Evolutionary conservation across 1,139 yeast genomes (phyloP).

Genomic region (Kodamaea alishanica): DNA sequence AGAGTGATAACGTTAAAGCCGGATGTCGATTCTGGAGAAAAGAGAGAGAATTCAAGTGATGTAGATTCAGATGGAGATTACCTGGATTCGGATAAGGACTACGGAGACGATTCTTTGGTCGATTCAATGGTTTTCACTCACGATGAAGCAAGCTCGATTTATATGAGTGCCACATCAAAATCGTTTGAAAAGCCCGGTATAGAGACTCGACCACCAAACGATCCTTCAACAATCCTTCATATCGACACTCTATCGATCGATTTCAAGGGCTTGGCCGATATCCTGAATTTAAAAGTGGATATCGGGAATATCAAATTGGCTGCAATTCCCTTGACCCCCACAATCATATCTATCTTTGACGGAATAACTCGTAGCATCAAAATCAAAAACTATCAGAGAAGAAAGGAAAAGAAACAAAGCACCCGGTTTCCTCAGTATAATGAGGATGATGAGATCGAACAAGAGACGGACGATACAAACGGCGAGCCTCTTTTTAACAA

Average conservation of each 20-base stretch:
- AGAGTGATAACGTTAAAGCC: slow-evolving; percentile 38
- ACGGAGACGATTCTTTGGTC: slow-evolving; percentile 44
- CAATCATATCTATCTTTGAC: slow-evolving; percentile 28
- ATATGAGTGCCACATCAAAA: slow-evolving; percentile 75
- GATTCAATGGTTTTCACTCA: slow-evolving; percentile 67
- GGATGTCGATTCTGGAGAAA: slow-evolving; percentile 30
- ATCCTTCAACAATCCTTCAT: slow-evolving; percentile 21
- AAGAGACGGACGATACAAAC: slow-evolving; percentile 8
- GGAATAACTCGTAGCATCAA: slow-evolving; percentile 33
- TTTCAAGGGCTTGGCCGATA: slow-evolving; percentile 50
- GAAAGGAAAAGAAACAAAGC: slow-evolving; percentile 18
- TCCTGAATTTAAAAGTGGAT: slow-evolving; percentile 46
- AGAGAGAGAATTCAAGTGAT: slow-evolving; percentile 12
- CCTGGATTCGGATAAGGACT: slow-evolving; percentile 24
- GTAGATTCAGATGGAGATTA: slow-evolving; percentile 20
- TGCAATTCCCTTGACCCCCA: slow-evolving; percentile 33
- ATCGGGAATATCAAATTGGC: slow-evolving; percentile 47
- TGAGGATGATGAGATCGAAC: slow-evolving; percentile 17
- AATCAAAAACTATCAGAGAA: slow-evolving; percentile 29
- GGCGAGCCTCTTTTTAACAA: slow-evolving; percentile 24
- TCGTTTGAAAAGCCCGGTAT: slow-evolving; percentile 22
- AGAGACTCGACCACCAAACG: slow-evolving; percentile 6
- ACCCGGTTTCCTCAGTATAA: slow-evolving; percentile 32
- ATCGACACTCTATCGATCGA: slow-evolving; percentile 37
- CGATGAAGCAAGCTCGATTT: slow-evolving; percentile 68